Conservation (phyloP, 2,329 filamentous ascomycete species). For the Thielaviopsis ethacetica region DNA sequence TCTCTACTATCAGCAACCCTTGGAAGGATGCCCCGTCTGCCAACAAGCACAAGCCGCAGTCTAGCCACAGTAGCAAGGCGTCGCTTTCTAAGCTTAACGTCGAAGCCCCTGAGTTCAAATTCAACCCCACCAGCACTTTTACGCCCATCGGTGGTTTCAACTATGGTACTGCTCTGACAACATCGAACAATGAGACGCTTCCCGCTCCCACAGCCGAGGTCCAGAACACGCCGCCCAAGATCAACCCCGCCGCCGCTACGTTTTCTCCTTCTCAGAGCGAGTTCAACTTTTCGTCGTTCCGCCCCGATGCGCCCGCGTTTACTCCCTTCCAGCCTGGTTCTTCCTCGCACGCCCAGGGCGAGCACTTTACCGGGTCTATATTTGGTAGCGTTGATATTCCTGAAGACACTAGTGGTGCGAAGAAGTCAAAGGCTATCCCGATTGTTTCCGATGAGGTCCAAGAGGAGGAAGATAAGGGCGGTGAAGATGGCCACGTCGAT, state of each 20-base stretch:
- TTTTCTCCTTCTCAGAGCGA: conserved; percentile 53
- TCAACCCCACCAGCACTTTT: conserved; percentile 40
- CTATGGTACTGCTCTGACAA: conserved; percentile 22
- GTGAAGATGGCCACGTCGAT: conserved; percentile 29
- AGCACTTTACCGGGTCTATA: conserved; percentile 36
- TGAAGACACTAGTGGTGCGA: conserved; percentile 47
- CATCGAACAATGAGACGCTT: conserved; percentile 30
- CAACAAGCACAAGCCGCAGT: conserved; percentile 22
- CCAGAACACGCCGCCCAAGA: conserved; percentile 29
- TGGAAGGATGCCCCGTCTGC: conserved; percentile 38
- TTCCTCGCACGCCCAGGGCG: conserved; percentile 30
- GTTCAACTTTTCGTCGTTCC: conserved; percentile 61
- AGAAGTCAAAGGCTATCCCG: conserved; percentile 68
- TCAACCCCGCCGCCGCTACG: conserved; percentile 52
- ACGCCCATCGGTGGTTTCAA: conserved; percentile 27
- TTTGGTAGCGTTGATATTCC: conserved; percentile 54
- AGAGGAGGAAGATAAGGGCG: conserved; percentile 18
- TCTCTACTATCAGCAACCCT: conserved; percentile 43
- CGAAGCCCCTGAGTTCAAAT: conserved; percentile 76
- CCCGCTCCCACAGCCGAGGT: conserved; percentile 24
- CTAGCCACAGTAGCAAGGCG: conserved; percentile 50
- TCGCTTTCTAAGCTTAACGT: conserved; percentile 75
- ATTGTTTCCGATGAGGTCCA: conserved; percentile 43
- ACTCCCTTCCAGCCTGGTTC: conserved; percentile 38
- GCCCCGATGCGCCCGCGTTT: conserved; percentile 62